Evolutionary conservation across 1,284 basidiomycete species (phyloP).

Genomic region (Lentinus polychrous): DNA sequence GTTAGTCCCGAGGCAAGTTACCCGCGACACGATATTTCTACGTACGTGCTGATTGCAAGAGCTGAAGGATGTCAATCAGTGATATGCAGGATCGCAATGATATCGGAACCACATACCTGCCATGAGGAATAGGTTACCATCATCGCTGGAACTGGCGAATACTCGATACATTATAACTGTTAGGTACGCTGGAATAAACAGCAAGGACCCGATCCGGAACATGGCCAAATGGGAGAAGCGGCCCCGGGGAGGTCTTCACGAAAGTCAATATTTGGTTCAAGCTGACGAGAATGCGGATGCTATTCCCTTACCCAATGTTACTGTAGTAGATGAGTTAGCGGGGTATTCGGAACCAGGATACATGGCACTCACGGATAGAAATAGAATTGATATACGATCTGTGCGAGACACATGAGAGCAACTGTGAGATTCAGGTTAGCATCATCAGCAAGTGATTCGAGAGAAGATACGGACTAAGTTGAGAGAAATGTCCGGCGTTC

Average conservation of each 20-base stretch:
- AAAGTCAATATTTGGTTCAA: background rate
- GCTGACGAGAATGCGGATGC: background rate
- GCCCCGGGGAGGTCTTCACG: slow-evolving; percentile 54
- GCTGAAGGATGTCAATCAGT: slow-evolving; percentile 31
- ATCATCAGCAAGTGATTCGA: slow-evolving; percentile 1
- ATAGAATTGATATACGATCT: slow-evolving; percentile 79
- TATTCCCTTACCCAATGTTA: slow-evolving; percentile 44
- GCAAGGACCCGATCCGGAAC: slow-evolving; percentile 72
- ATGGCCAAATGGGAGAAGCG: slow-evolving; percentile 80
- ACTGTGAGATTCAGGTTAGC: slow-evolving; percentile 35
- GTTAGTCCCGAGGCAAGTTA: too few relatives aligned
- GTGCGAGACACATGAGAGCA: slow-evolving; percentile 74
- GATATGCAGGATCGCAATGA: slow-evolving; percentile 5
- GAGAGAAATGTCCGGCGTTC: slow-evolving; percentile 76
- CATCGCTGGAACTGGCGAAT: slow-evolving; percentile 53
- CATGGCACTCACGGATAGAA: slow-evolving; percentile 66
- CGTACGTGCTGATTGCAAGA: slow-evolving; percentile 69
- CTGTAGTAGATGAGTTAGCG: slow-evolving; percentile 26
- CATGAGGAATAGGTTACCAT: slow-evolving; percentile 68
- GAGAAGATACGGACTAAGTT: slow-evolving; percentile 49
- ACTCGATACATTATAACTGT: slow-evolving; percentile 63
- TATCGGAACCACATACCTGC: slow-evolving; percentile 37
- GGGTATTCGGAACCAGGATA: slow-evolving; percentile 12
- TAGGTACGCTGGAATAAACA: slow-evolving; percentile 76
- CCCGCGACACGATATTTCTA: too few relatives aligned